Evolutionary conservation across 805 yeast genomes (phyloP).

Genomic region (Candida ficus): DNA sequence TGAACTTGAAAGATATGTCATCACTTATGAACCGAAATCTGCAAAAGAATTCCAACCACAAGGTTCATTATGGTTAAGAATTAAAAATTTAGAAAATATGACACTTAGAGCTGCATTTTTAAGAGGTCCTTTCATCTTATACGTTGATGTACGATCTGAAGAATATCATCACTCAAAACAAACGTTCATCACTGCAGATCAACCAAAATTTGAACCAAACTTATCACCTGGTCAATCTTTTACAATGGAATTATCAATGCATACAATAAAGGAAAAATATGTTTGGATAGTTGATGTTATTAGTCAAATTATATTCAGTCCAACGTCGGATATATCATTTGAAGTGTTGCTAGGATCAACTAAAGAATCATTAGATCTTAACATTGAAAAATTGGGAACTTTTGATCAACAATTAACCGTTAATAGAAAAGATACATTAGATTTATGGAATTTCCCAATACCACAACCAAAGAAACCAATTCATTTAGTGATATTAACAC

Average conservation of each 20-base stretch:
- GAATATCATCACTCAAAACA: slow-evolving; percentile 47
- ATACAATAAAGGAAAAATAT: slow-evolving; percentile 51
- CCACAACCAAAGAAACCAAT: slow-evolving; percentile 39
- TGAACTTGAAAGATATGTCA: slow-evolving; percentile 49
- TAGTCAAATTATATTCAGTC: slow-evolving; percentile 66
- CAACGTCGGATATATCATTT: slow-evolving; percentile 54
- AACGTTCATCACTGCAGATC: slow-evolving; percentile 67
- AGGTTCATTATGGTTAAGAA: slow-evolving; percentile 43
- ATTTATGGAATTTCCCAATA: slow-evolving; percentile 65
- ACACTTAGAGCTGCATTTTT: slow-evolving; percentile 66
- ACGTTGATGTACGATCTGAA: slow-evolving; percentile 58
- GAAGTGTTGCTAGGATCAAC: slow-evolving; percentile 50
- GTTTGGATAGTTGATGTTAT: slow-evolving; percentile 69
- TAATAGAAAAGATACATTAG: slow-evolving; percentile 49
- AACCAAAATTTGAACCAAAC: slow-evolving; percentile 70
- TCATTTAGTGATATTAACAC: slow-evolving; percentile 68
- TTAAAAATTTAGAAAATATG: slow-evolving; percentile 58
- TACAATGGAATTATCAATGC: slow-evolving; percentile 56
- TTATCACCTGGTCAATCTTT: slow-evolving; percentile 63
- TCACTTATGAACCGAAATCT: slow-evolving; percentile 39
- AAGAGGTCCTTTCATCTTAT: slow-evolving; percentile 72
- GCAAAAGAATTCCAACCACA: slow-evolving; percentile 24
- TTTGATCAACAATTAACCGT: slow-evolving; percentile 38
- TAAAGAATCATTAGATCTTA: slow-evolving; percentile 23
- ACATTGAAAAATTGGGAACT: slow-evolving; percentile 28